These are phyloP conservation scores for Trichoderma sp. DNA, from an alignment of 2,329 filamentous ascomycete genomes.

Conservation along the genomic window DNA sequence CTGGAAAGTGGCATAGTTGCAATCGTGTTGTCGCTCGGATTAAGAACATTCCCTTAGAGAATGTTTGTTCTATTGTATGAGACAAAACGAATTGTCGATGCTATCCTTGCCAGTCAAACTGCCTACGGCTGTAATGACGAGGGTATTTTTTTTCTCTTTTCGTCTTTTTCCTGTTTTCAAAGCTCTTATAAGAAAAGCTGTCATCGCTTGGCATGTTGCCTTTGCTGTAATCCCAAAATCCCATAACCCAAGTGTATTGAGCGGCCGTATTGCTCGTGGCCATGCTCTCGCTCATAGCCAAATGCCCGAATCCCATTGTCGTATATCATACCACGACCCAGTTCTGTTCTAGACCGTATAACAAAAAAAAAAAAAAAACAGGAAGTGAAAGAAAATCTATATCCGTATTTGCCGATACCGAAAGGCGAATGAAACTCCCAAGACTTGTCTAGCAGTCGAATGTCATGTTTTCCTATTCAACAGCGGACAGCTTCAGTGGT, in stretches of 20 bases:
- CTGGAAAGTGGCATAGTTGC: not conserved
- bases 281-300: not conserved
- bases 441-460: not conserved
- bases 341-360: not conserved
- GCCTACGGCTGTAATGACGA: too few relatives aligned
- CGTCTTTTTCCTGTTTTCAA: not conserved
- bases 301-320: not conserved
- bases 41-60: too few relatives aligned
- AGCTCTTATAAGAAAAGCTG: not conserved
- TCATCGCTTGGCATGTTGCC: not conserved
- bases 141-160: too few relatives aligned
- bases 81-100: too few relatives aligned
- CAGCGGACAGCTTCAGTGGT: conserved; percentile 7
- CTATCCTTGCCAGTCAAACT: too few relatives aligned
- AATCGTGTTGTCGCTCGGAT: too few relatives aligned
- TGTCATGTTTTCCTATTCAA: not conserved
- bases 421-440: not conserved
- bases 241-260: not conserved
- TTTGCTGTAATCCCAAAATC: not conserved
- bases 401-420: not conserved
- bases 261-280: too few relatives aligned
- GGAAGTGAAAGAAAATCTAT: not conserved
- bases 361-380: not conserved
- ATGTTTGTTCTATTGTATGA: too few relatives aligned
- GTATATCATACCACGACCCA: not conserved